These are phyloP conservation scores for Candida easanensis DNA, from an alignment of 805 yeast species.

Conservation along the genomic window DNA sequence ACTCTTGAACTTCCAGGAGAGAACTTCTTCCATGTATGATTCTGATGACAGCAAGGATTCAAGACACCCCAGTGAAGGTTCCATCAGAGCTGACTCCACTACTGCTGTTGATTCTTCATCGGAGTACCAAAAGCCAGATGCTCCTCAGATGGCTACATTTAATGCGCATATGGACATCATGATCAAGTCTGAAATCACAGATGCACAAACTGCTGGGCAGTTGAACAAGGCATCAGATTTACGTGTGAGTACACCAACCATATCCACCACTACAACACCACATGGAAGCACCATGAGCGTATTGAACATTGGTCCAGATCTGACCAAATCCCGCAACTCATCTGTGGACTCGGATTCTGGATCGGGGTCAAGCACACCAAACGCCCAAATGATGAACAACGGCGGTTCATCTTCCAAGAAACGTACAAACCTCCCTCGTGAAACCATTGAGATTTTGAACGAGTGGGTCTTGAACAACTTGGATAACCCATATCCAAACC, in stretches of 20 bases:
- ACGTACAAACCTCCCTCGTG: conserved; percentile 76
- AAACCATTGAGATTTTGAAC: conserved; percentile 68
- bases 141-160: conserved; percentile 10
- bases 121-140: background rate
- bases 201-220: background rate
- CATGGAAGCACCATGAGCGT: conserved; percentile 9
- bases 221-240: background rate
- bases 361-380: conserved; percentile 4
- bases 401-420: conserved; percentile 29
- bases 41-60: background rate
- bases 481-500: conserved; percentile 82
- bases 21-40: conserved; percentile 9
- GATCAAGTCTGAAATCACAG: conserved; percentile 5
- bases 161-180: conserved; percentile 11
- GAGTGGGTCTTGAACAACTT: conserved; percentile 73
- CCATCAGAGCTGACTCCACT: conserved; percentile 1
- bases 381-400: conserved; percentile 9
- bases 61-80: background rate
- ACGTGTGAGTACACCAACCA: no score
- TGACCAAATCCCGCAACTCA: conserved; percentile 15
- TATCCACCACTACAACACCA: conserved; percentile 3
- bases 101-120: background rate
- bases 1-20: conserved; percentile 22
- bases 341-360: conserved; percentile 16
- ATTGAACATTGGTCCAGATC: conserved; percentile 11